A percentile compares a stretch with the other conserved stretches of the same genome.
Evolutionary conservation across 148 eudicot species (phyloP).

Genomic region (Chenopodium formosanum): DNA sequence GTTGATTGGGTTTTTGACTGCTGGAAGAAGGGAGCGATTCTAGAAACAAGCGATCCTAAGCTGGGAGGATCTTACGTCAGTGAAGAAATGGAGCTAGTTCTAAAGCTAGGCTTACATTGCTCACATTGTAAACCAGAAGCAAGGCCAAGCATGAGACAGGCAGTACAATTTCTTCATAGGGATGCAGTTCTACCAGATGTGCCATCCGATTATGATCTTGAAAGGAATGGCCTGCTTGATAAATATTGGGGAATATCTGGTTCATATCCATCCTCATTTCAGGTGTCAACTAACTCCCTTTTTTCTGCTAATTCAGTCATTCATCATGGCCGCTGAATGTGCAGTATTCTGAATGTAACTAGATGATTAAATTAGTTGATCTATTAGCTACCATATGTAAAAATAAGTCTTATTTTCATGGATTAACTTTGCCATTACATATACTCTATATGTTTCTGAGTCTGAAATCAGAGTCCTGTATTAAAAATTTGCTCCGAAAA

Average conservation of each 20-base stretch:
- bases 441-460: neutral
- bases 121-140: constrained; percentile 32
- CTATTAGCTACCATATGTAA: neutral
- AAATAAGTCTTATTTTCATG: neutral
- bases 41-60: constrained; percentile 32
- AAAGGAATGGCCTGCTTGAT: constrained; percentile 23
- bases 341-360: neutral
- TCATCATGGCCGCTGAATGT: constrained; percentile 21
- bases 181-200: constrained; percentile 25
- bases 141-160: constrained; percentile 46
- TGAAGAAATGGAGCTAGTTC: constrained; percentile 35
- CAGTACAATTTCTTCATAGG: constrained; percentile 28
- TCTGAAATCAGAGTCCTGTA: neutral
- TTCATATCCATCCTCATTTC: constrained; percentile 28
- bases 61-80: constrained; percentile 22
- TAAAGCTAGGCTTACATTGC: constrained; percentile 40
- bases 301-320: constrained; percentile 15
- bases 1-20: constrained; percentile 35
- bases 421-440: neutral
- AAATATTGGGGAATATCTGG: constrained; percentile 24
- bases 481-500: neutral
- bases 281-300: constrained; percentile 17
- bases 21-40: constrained; percentile 34
- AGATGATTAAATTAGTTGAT: neutral
- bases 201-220: constrained; percentile 29